These are phyloP conservation scores for Nothophaeocryptopus gaeumannii DNA, from an alignment of 2,329 filamentous ascomycete genomes.

Conservation along the genomic window DNA sequence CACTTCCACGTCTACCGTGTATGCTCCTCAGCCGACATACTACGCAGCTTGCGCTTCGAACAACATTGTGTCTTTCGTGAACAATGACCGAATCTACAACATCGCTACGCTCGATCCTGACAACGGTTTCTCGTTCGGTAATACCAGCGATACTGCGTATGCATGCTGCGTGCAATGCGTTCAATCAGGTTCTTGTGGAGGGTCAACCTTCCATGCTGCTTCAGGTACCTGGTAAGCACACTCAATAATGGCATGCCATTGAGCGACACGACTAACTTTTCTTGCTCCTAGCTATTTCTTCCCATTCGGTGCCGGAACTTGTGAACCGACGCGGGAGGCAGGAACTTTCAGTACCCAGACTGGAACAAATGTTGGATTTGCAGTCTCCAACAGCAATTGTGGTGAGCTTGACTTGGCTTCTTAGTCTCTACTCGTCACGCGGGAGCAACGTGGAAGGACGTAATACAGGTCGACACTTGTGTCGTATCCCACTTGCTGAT, in stretches of 20 bases:
- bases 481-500: no score
- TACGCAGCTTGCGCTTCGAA: constrained; percentile 13
- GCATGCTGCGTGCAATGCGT: constrained; percentile 18
- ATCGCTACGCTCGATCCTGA: constrained; percentile 9
- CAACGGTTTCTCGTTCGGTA: constrained; percentile 16
- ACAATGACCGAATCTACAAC: constrained; percentile 13
- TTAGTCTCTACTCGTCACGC: neutral
- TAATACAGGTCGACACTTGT: no score
- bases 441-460: no score
- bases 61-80: constrained; percentile 15
- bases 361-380: constrained; percentile 12
- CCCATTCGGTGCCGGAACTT: constrained; percentile 8
- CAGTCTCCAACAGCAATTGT: constrained; percentile 16
- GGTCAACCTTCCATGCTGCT: constrained; percentile 17
- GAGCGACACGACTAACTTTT: no score
- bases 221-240: constrained; percentile 2
- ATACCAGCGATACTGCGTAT: constrained; percentile 9
- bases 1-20: constrained; percentile 11
- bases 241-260: no score
- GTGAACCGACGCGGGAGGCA: constrained; percentile 4
- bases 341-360: constrained; percentile 10
- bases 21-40: constrained; percentile 16
- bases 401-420: constrained; percentile 11
- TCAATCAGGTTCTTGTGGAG: constrained; percentile 8
- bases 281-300: constrained; percentile 10